Evolutionary conservation across 805 yeast species (phyloP), one percentile per base, ranked within the genome.

Genomic region (Saturnispora saitoi): DNA sequence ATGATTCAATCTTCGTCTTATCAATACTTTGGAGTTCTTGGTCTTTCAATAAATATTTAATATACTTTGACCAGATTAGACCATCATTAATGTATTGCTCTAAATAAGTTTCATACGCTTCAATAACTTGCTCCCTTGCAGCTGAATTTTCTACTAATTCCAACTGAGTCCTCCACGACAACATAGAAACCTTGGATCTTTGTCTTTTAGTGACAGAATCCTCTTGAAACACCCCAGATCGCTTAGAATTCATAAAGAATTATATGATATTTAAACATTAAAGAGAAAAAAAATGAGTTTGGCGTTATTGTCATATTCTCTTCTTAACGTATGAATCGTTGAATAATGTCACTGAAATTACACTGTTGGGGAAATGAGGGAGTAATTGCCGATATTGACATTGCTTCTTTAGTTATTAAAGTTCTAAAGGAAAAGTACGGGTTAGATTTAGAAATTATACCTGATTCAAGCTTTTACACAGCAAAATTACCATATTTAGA

Each of bases 31-130:
- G 73, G 50, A 82, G 62, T 60, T 82, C 86, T 8, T 51, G 34
- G 6, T 17, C 31, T 7, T 41, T 45, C 43, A 54, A 43, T 41
- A 53, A 40, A 56, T 75, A 77, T 47, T 78, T 76, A 50, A 86
- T 77, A 63, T 86, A 89, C 37, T 69, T 72, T 31, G 80, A 71
- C 96, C 96, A 91, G n/a, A 80, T 74, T 15, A 73, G 70, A 1
- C 83, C 83, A 55, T 82, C 80, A 48, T 73, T 76, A 26, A 86
- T 87, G 69, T 86, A 90, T 8, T 76, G 69, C 17, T 63, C 63
- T 41, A 90, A 72, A 56, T 84, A 80, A 19, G 75, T 66, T 47
- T 81, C 83, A 61, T 75, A 88, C 0, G 73, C 70, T 7, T 70
- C 67, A 32, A 83, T 66, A 2, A 84, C 79, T 46, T 76, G 78